Conservation (phyloP, 2,329 filamentous ascomycete genomes). For the Leptosphaerulina australis region DNA sequence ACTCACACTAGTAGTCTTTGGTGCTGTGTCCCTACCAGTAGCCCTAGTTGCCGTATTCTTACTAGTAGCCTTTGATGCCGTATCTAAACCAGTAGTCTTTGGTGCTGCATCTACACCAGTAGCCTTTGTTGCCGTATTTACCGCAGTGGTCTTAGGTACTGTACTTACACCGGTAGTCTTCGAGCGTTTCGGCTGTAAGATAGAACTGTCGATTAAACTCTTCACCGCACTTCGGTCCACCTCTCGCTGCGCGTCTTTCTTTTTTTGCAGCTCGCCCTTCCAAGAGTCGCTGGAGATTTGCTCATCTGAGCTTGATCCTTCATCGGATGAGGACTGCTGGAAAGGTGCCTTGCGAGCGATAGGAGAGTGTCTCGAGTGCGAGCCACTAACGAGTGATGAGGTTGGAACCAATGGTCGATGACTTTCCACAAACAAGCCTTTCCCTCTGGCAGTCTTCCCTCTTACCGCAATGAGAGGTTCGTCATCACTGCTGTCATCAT, state of each 20-base stretch:
- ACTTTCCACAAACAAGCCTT: constrained; percentile 20
- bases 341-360: constrained; percentile 21
- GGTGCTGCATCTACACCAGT: background rate
- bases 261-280: constrained; percentile 10
- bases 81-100: background rate
- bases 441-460: background rate
- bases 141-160: background rate
- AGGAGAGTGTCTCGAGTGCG: background rate
- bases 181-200: background rate
- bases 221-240: background rate
- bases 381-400: background rate
- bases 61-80: too few relatives aligned
- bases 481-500: constrained; percentile 22
- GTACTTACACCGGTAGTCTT: background rate
- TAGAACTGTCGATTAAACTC: background rate
- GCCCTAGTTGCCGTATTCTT: too few relatives aligned
- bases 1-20: too few relatives aligned
- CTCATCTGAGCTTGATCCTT: constrained; percentile 3
- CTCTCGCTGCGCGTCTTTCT: background rate
- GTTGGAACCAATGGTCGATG: background rate
- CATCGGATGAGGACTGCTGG: constrained; percentile 28
- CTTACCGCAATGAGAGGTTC: background rate
- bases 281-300: constrained; percentile 12
- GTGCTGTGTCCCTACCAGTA: too few relatives aligned
- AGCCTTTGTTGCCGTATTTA: too few relatives aligned